These are phyloP conservation scores for Arachnomyces sp. DNA, from an alignment of 2,329 filamentous ascomycete genomes.

Conservation along the genomic window DNA sequence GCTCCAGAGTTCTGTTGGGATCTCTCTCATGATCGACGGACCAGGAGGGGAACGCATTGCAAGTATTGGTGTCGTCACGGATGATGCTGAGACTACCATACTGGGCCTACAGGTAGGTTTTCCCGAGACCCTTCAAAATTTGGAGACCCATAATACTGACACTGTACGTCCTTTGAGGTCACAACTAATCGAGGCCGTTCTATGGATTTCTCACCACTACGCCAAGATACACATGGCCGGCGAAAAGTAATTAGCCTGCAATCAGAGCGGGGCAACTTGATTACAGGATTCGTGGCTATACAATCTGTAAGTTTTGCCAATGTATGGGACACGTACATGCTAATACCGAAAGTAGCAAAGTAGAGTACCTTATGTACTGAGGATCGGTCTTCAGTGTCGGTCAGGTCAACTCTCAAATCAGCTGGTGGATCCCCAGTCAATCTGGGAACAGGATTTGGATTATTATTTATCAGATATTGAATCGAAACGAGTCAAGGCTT, in stretches of 20 bases:
- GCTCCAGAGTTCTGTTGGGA: background rate
- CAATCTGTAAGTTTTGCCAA: constrained; percentile 1
- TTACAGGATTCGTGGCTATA: constrained; percentile 3
- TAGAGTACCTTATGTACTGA: background rate
- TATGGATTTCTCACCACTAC: constrained; percentile 2
- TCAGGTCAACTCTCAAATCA: background rate
- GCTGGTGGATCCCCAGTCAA: background rate
- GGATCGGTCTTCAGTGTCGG: background rate
- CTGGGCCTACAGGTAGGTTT: constrained; percentile 1
- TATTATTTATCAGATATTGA: background rate
- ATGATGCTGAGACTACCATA: background rate
- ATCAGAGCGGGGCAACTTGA: background rate
- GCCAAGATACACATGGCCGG: background rate
- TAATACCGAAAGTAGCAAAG: too few relatives aligned
- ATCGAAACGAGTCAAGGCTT: background rate
- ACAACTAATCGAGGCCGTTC: constrained; percentile 1
- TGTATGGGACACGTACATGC: too few relatives aligned
- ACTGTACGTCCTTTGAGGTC: background rate
- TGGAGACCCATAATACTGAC: background rate
- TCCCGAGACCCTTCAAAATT: too few relatives aligned
- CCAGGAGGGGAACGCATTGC: constrained; percentile 6
- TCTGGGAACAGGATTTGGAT: background rate
- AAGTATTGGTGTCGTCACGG: background rate
- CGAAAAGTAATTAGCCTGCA: background rate
- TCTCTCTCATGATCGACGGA: constrained; percentile 4